Conservation (phyloP, 75 land plant genomes). For the Selaginella moellendorffii region DNA sequence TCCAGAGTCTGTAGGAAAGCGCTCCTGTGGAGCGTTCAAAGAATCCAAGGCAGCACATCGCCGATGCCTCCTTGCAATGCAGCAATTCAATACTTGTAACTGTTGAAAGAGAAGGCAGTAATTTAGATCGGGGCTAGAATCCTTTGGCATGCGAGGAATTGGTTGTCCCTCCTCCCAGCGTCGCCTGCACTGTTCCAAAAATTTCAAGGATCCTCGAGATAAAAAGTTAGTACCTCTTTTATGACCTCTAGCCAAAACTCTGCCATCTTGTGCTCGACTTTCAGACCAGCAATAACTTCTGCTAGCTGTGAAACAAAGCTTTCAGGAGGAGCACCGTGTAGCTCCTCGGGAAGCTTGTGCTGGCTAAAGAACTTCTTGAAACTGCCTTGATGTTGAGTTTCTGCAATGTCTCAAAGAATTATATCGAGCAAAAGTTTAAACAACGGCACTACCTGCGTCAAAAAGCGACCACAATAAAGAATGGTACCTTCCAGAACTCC, state of each 20-base stretch:
- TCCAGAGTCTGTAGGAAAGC: not conserved
- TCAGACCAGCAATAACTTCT: conserved; percentile 60
- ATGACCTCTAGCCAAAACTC: conserved; percentile 58
- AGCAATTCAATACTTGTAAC: conserved; percentile 81
- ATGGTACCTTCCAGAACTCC: conserved; percentile 35
- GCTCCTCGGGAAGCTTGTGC: conserved; percentile 44
- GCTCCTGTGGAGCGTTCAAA: conserved; percentile 24
- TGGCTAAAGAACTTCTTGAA: no score
- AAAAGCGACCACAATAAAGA: conserved; percentile 41
- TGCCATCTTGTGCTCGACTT: conserved; percentile 51
- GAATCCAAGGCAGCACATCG: conserved; percentile 33
- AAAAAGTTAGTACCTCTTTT: conserved; percentile 57
- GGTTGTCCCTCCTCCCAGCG: conserved; percentile 64
- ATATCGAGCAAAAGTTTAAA: not conserved
- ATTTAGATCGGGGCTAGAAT: conserved; percentile 64
- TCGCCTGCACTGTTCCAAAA: conserved; percentile 47
- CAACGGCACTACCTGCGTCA: conserved; percentile 71
- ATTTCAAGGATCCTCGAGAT: not conserved
- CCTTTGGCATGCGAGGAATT: conserved; percentile 59
- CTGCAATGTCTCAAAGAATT: no score
- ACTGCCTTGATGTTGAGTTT: no score
- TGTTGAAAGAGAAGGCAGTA: conserved; percentile 79
- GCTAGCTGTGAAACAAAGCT: conserved; percentile 67
- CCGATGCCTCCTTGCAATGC: conserved; percentile 70
- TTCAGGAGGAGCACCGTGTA: conserved; percentile 74